These are phyloP conservation scores for Sphaerulina musiva DNA, from an alignment of 2,329 filamentous ascomycete species.

Conservation along the genomic window DNA sequence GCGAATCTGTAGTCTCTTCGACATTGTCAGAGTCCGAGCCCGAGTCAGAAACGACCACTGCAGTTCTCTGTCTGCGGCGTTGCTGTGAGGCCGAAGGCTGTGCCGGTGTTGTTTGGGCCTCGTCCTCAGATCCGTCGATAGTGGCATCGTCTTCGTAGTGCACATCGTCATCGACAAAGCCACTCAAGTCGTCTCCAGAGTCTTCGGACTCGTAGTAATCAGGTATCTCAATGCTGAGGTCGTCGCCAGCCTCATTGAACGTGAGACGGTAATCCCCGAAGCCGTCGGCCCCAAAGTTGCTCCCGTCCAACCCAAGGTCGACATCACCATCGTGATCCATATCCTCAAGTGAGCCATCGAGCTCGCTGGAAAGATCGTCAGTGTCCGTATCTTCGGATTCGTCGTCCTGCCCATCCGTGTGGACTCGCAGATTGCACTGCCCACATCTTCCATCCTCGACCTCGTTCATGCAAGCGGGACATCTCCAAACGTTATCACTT, in stretches of 20 bases:
- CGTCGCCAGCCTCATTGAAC: not conserved
- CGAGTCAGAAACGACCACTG: conserved; percentile 20
- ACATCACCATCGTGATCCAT: conserved; percentile 30
- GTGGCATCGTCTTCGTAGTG: conserved; percentile 8
- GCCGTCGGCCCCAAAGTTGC: conserved; percentile 4
- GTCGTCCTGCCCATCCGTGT: conserved; percentile 35
- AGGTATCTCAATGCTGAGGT: not conserved
- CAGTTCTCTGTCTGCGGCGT: not conserved
- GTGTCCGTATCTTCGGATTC: conserved; percentile 35
- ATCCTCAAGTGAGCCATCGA: conserved; percentile 40
- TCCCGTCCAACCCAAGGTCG: conserved; percentile 14
- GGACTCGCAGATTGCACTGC: conserved; percentile 48
- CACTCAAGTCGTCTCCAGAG: conserved; percentile 12
- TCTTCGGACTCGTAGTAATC: not conserved
- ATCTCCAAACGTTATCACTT: conserved; percentile 56
- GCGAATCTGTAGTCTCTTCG: conserved; percentile 1
- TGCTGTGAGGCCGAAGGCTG: conserved; percentile 8
- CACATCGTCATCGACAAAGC: conserved; percentile 17
- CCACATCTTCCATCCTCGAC: conserved; percentile 55
- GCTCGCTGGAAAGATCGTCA: conserved; percentile 29
- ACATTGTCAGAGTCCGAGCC: conserved; percentile 17
- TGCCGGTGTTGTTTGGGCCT: conserved; percentile 18
- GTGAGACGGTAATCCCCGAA: not conserved
- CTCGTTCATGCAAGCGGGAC: conserved; percentile 58
- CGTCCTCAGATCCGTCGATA: conserved; percentile 15